A percentile compares a stretch with the other conserved stretches of the same genome.
Conservation (phyloP, 2,329 filamentous ascomycete genomes). For the Hypoxylon sp. region DNA sequence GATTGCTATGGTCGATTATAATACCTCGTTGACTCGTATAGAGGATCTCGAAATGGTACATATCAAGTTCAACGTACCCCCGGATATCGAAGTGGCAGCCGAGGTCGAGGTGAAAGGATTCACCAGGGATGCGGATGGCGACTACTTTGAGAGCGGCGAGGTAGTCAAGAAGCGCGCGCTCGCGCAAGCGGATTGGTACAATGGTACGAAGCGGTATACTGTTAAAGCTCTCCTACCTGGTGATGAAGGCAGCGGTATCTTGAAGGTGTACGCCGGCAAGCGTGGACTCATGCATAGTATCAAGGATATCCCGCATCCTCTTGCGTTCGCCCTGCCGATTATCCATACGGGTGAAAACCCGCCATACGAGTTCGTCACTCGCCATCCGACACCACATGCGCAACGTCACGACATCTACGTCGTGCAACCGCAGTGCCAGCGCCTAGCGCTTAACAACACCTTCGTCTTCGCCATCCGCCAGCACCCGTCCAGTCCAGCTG, state of each 20-base stretch:
- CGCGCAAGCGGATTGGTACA: slow-evolving; percentile 91
- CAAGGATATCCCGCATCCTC: slow-evolving; percentile 92
- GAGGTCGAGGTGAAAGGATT: slow-evolving; percentile 90
- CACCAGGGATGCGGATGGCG: slow-evolving; percentile 86
- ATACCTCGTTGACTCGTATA: slow-evolving; percentile 86
- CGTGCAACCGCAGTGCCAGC: slow-evolving; percentile 91
- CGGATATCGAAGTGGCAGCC: slow-evolving; percentile 90
- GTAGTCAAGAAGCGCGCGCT: slow-evolving; percentile 86
- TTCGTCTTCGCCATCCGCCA: slow-evolving; percentile 97
- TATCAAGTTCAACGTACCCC: slow-evolving; percentile 86
- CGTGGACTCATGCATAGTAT: slow-evolving; percentile 97
- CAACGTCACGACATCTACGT: slow-evolving; percentile 97
- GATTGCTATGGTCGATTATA: slow-evolving; percentile 87
- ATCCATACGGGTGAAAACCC: slow-evolving; percentile 93
- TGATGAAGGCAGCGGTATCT: slow-evolving; percentile 87
- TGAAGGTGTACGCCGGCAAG: slow-evolving; percentile 95
- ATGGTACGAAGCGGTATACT: slow-evolving; percentile 89
- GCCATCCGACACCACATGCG: slow-evolving; percentile 97
- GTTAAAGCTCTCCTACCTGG: slow-evolving; percentile 92
- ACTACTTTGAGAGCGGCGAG: slow-evolving; percentile 93
- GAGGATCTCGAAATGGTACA: slow-evolving; percentile 96
- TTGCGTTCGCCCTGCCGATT: slow-evolving; percentile 91
- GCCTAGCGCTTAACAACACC: slow-evolving; percentile 92
- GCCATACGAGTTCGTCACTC: slow-evolving; percentile 89
- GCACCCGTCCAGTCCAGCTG: slow-evolving; percentile 73